Evolutionary conservation across 1,284 basidiomycete species (phyloP).

Genomic region (Austroboletus niveus): DNA sequence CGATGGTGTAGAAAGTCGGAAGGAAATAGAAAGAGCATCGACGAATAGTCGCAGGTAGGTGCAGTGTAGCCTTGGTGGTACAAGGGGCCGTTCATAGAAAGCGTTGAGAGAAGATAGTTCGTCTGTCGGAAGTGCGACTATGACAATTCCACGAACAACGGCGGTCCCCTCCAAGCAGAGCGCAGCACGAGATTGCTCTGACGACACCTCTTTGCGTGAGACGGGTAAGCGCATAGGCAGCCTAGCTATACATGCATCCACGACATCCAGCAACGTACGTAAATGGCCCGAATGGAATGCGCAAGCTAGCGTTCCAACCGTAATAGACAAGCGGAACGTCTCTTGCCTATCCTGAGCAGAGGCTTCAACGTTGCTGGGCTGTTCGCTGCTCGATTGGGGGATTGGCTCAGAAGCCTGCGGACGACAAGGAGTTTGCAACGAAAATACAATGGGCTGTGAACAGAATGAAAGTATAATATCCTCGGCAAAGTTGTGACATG

Average conservation of each 20-base stretch:
- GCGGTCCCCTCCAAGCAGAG: constrained; percentile 36
- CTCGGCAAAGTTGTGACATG: constrained; percentile 25
- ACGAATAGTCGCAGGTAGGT: constrained; percentile 59
- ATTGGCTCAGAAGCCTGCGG: constrained; percentile 7
- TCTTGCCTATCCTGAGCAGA: constrained; percentile 14
- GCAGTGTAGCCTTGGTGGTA: constrained; percentile 47
- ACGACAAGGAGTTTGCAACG: constrained; percentile 42
- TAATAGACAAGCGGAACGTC: constrained; percentile 37
- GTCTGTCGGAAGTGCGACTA: constrained; percentile 41
- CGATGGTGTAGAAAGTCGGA: constrained; percentile 18
- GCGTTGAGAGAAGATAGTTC: constrained; percentile 26
- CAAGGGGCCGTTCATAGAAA: constrained; percentile 55
- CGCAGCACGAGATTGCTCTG: constrained; percentile 9
- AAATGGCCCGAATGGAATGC: constrained; percentile 54
- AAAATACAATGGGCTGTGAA: constrained; percentile 53
- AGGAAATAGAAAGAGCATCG: constrained; percentile 46
- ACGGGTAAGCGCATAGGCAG: constrained; percentile 16
- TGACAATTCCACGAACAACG: constrained; percentile 47
- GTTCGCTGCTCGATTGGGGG: not conserved
- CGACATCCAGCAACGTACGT: constrained; percentile 43
- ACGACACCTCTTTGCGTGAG: constrained; percentile 6
- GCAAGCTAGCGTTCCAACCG: constrained; percentile 50
- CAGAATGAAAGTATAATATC: constrained; percentile 58
- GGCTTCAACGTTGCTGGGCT: constrained; percentile 2
- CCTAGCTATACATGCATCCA: constrained; percentile 38